phyloP scores from a whole-genome alignment of 805 yeast genomes.

The Kodamaea jinghongensis region DNA sequence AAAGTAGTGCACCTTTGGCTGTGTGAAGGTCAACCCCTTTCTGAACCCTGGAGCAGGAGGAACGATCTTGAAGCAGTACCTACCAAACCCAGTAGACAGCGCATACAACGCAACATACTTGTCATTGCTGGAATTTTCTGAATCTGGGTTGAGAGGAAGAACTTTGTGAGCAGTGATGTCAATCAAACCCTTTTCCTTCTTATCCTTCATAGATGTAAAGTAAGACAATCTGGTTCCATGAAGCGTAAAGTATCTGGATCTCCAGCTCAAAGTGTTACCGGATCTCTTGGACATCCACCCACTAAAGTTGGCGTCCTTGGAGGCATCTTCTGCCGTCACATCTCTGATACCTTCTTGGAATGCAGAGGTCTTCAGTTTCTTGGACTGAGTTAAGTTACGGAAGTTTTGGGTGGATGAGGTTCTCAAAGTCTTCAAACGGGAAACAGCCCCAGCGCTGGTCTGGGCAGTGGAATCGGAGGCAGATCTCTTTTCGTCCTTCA shows the following conservation, averaged over 20 bases:
- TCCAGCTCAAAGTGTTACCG: constrained; percentile 86
- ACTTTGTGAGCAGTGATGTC: constrained; percentile 96
- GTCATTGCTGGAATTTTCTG: constrained; percentile 63
- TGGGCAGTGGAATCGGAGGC: constrained; percentile 35
- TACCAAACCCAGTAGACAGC: constrained; percentile 90
- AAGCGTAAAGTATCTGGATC: constrained; percentile 76
- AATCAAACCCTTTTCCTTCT: constrained; percentile 84
- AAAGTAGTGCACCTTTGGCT: constrained; percentile 92
- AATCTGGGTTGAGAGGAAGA: constrained; percentile 53
- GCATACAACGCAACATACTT: constrained; percentile 84
- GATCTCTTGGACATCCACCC: constrained; percentile 95
- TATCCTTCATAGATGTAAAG: constrained; percentile 73
- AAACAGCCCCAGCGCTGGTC: constrained; percentile 17
- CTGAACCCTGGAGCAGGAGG: constrained; percentile 98
- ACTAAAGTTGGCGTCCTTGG: constrained; percentile 67
- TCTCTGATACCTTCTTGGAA: constrained; percentile 84
- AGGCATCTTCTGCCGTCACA: constrained; percentile 74
- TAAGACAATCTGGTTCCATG: constrained; percentile 94
- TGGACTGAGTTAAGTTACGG: constrained; percentile 41
- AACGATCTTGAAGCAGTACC: constrained; percentile 84
- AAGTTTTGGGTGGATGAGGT: constrained; percentile 53
- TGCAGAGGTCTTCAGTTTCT: constrained; percentile 70
- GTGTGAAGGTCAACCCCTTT: constrained; percentile 93
- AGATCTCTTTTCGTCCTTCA: constrained; percentile 25
- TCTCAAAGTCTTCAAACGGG: constrained; percentile 50